Percentiles rank a stretch among this genome's conserved stretches.
Conservation (phyloP, 305 asterid species). For the Fraxinus angustifolia region DNA sequence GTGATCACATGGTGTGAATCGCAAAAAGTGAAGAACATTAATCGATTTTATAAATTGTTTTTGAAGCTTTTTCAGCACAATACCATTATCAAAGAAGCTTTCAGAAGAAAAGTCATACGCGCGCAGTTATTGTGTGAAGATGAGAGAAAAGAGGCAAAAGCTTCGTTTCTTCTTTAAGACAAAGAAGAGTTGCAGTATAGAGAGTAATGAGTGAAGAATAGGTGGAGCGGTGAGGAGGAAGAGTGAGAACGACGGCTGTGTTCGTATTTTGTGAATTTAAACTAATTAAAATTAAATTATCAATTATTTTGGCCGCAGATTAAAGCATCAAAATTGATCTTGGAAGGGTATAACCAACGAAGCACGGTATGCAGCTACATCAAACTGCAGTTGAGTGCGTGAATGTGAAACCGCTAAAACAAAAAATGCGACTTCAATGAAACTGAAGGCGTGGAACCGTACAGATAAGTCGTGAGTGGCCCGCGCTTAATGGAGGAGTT, state of each 20-base stretch:
- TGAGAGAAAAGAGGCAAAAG: constrained; percentile 23
- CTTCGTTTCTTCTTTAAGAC: constrained; percentile 51
- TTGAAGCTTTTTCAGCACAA: constrained; percentile 41
- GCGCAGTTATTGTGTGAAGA: constrained; percentile 15
- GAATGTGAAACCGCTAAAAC: not conserved
- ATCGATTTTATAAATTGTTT: constrained; percentile 30
- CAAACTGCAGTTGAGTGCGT: not conserved
- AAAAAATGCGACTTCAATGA: not conserved
- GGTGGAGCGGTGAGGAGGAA: constrained; percentile 21
- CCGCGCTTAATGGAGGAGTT: constrained; percentile 22
- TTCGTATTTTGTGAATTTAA: constrained; percentile 41
- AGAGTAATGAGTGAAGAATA: constrained; percentile 21
- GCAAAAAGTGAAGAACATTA: constrained; percentile 47
- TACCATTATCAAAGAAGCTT: constrained; percentile 41
- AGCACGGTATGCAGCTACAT: constrained; percentile 9
- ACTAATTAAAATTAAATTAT: constrained; percentile 25
- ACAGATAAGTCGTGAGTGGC: constrained; percentile 5
- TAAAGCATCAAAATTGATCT: not conserved
- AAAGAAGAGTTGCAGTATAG: constrained; percentile 43
- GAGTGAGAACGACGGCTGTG: constrained; percentile 42
- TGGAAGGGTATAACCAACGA: constrained; percentile 1
- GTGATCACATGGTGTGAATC: constrained; percentile 71
- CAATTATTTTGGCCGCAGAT: constrained; percentile 21
- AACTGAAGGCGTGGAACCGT: not conserved
- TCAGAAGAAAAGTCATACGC: constrained; percentile 16